Base-by-base conservation (phyloP, 1,284 basidiomycete genomes). In the Irpex lacteus region DNA sequence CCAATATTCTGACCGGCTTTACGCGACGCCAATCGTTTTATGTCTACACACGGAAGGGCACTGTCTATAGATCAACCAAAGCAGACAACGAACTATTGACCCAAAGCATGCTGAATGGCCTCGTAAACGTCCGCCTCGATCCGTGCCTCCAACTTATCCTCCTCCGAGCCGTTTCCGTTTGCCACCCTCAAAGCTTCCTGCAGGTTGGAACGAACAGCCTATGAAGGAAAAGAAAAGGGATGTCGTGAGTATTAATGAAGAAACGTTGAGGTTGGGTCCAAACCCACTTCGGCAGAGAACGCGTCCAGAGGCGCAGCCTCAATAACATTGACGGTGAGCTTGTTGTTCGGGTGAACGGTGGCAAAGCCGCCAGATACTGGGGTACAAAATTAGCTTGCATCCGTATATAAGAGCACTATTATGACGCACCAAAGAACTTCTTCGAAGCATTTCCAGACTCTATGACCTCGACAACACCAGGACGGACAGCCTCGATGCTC, bases 61-160 rank as follows among this genome's bases (percentile, higher is more conserved):
- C 50, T 18, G 19, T 53, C 50, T 53, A 53, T 53, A 26, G n/a
- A 53, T 53, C 18, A 53, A 53, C 15, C 9, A 26, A 53, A 26
- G 18, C 5, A 53, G 50, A 18, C 8, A 9, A 53, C 44, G 44
- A 19, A 36, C 34, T 56, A 56, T 11, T 56, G 54, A 56, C 73
- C 74, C 62, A 96, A 77, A 66, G 96, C 95, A 70, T 94, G 85
- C 78, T 98, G 96, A 69, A 99, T 82, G 60, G 95, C 89, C 81
- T 98, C 96, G 77, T 95, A 98, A 68, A 99, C 96, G 75, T 98
- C 95, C 59, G 94, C 92, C 81, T 98, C 97, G 77, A 98, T 90
- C 72, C 91, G 87, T 59, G 96, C 97, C 81, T 97, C 96, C 67
- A 91, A 83, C 85, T 97, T 99, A 79, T 96, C 95, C 73, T 90